Base-by-base conservation (phyloP, 2,329 filamentous ascomycete genomes). In the Pseudocercospora musae region DNA sequence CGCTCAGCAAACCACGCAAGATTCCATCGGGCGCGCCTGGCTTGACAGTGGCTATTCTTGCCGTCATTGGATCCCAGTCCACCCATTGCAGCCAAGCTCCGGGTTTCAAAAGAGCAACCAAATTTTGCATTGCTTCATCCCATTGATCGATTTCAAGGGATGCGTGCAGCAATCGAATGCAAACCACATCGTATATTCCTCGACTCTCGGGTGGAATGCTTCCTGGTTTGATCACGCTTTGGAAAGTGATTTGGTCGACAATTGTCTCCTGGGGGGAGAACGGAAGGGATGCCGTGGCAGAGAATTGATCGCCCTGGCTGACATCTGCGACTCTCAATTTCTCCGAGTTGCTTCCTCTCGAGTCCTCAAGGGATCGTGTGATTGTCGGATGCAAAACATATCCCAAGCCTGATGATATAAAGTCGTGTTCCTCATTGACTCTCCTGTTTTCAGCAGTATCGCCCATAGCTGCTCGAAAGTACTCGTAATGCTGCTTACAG, bases 61-160 rank as follows among this genome's bases (percentile, higher is more conserved):
- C 61, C 18, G 66, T 67, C 31, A 64, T 57, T 3, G 65, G 66
- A 40, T 68, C 65, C 56, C 60, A 62, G 20, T 62, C 60, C 21
- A 55, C 42, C 63, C 63, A 65, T 18, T 62, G 60, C 3, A 65
- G 15, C 58, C 58, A 60, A 9, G 60, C 66, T 10, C 64, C 64
- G 9, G 64, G 64, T 18, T 63, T 64, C 9, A 68, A 33, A 10
- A 66, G 42, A 4, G 58, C 37, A n/a, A 58, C 18, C 11, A 66
- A n/a, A 48, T 65, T 66, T 7, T 44, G 29, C 11, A 63, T 21
- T 7, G 55, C 46, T 15, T 29, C 20, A 2, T 42, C 64, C 64
- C 66, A 68, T 31, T 63, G 25, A 10, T 61, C 48, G 1, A 18
- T 20, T 6, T 57, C 33, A 50, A 66, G 62, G 27, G 57, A 49